These are phyloP conservation scores for Diaporthe citri DNA, from an alignment of 2,329 filamentous ascomycete genomes.

Conservation along the genomic window DNA sequence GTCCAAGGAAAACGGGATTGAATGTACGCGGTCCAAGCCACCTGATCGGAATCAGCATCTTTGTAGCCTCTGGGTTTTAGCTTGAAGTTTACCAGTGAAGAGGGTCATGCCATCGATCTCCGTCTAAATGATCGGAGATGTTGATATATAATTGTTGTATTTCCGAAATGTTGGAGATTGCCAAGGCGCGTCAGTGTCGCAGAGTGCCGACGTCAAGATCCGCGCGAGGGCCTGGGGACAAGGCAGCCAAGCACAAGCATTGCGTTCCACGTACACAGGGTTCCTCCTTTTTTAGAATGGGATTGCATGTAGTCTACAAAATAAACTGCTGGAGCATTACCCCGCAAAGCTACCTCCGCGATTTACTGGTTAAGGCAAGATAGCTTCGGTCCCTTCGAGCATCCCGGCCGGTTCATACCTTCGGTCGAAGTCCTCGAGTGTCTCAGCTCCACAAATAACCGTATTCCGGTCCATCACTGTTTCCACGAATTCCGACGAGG, in stretches of 20 bases:
- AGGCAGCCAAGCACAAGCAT: background rate
- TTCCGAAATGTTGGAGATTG: background rate
- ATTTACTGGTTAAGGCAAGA: background rate
- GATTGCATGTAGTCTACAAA: background rate
- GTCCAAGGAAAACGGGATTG: background rate
- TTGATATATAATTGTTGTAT: background rate
- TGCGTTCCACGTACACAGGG: background rate
- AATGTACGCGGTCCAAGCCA: too few species aligned
- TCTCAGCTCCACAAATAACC: conserved; percentile 3
- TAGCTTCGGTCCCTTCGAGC: background rate
- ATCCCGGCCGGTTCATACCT: background rate
- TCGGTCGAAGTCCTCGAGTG: too few species aligned
- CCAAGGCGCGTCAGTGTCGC: background rate
- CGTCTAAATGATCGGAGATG: background rate
- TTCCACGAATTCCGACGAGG: background rate
- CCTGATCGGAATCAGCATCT: background rate
- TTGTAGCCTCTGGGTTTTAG: background rate
- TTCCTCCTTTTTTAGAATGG: background rate
- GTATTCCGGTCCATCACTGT: background rate
- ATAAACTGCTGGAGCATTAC: background rate
- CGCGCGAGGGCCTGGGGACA: background rate
- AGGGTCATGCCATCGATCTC: background rate
- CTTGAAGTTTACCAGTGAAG: too few species aligned
- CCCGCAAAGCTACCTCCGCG: background rate
- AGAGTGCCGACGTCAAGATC: background rate